Percentiles rank a stretch among this genome's conserved stretches.
These are phyloP conservation scores for Fistulinella prunicolor DNA, from an alignment of 768 basidiomycete genomes.

Conservation along the genomic window DNA sequence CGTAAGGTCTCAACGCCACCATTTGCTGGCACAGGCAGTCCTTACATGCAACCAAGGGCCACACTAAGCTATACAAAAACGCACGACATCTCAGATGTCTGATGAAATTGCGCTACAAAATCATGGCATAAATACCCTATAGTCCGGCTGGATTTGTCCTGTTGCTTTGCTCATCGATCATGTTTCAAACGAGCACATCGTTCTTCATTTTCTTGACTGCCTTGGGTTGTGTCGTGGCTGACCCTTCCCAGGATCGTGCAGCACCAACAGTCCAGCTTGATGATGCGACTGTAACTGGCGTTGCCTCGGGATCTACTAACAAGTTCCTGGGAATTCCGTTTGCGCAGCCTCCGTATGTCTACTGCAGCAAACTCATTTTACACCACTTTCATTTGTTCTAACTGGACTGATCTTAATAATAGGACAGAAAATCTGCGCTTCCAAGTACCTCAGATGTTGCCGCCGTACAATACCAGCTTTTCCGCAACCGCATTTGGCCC, in stretches of 20 bases:
- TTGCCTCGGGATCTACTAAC: not conserved
- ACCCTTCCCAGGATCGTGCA: not conserved
- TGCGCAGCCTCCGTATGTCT: not conserved
- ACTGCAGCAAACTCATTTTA: not conserved
- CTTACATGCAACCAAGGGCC: too few relatives aligned
- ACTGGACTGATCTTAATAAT: too few relatives aligned
- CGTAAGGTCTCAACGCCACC: too few relatives aligned
- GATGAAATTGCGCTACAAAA: too few relatives aligned
- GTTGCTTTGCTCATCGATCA: too few relatives aligned
- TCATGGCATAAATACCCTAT: too few relatives aligned
- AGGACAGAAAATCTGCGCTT: conserved; percentile 39
- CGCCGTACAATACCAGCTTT: conserved; percentile 7
- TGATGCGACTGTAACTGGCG: not conserved
- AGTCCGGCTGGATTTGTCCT: too few relatives aligned
- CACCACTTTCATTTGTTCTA: not conserved
- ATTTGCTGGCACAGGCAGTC: too few relatives aligned
- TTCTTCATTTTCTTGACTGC: not conserved
- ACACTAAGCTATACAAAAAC: too few relatives aligned
- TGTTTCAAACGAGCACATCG: not conserved
- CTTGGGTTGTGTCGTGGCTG: not conserved
- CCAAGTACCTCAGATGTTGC: conserved; percentile 9
- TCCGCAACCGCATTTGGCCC: conserved; percentile 4
- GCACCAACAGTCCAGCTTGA: not conserved
- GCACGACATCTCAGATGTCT: too few relatives aligned
- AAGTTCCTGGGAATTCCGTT: not conserved